Percentiles rank a stretch among this genome's conserved stretches.
Conservation (phyloP, 75 land plant genomes). For the Cupressus sempervirens region DNA sequence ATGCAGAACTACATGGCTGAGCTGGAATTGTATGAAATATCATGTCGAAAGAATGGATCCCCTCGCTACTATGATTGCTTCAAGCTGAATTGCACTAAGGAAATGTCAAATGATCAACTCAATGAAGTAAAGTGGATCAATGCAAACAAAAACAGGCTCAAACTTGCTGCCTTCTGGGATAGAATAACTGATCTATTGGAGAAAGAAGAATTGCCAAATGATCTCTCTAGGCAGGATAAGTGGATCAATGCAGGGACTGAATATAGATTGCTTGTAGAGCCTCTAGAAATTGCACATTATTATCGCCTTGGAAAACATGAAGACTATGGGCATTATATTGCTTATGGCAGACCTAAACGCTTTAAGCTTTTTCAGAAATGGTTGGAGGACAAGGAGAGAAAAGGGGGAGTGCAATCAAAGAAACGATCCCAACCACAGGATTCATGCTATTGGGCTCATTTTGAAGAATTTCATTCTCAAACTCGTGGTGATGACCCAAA, state of each 20-base stretch:
- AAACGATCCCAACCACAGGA: background rate
- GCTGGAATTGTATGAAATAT: conserved; percentile 22
- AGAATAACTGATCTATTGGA: conserved; percentile 28
- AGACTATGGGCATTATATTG: conserved; percentile 32
- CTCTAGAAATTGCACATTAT: conserved; percentile 63
- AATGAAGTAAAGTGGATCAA: no score
- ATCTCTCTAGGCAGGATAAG: conserved; percentile 29
- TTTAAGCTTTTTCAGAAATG: conserved; percentile 5
- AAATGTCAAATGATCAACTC: no score
- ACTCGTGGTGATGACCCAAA: background rate
- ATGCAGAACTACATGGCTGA: conserved; percentile 21
- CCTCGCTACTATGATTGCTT: conserved; percentile 54
- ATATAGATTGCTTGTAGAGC: conserved; percentile 58
- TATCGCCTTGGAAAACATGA: conserved; percentile 30
- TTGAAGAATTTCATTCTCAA: background rate
- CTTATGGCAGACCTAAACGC: conserved; percentile 2
- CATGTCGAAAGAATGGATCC: conserved; percentile 12
- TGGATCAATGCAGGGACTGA: conserved; percentile 44
- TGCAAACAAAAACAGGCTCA: conserved; percentile 33
- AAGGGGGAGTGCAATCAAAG: background rate
- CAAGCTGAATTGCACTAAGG: conserved; percentile 8
- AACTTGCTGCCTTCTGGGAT: conserved; percentile 48
- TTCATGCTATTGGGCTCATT: conserved; percentile 6
- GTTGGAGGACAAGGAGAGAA: background rate
- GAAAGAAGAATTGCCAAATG: conserved; percentile 40